Percentiles rank a stretch among this genome's conserved stretches.
phyloP scores from a whole-genome alignment of 2,329 filamentous ascomycete genomes.

The Plenodomus tracheiphilus region DNA sequence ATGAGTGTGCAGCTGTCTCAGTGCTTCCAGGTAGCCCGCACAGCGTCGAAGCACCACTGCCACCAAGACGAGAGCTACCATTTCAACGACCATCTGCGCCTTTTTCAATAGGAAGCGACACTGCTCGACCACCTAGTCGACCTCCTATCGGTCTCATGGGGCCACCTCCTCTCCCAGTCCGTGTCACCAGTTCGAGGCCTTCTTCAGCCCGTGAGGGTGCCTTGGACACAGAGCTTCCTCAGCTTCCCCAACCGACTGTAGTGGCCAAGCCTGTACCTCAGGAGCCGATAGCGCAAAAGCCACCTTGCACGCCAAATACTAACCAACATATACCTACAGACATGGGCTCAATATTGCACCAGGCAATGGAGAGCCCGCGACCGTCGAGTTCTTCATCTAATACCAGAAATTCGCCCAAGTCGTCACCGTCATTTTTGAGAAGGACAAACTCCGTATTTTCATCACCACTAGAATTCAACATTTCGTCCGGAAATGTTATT shows the following conservation, averaged over 20 bases:
- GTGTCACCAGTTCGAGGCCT: slow-evolving; percentile 20
- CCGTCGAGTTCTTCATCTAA: slow-evolving; percentile 10
- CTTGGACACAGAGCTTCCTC: slow-evolving; percentile 34
- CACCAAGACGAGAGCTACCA: slow-evolving; percentile 46
- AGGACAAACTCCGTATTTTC: slow-evolving; percentile 15
- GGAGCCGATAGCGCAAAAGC: slow-evolving; percentile 5
- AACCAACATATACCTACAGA: neutral
- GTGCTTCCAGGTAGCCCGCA: slow-evolving; percentile 19
- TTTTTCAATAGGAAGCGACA: slow-evolving; percentile 30
- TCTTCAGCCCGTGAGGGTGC: slow-evolving; percentile 17
- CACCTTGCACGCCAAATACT: slow-evolving; percentile 9
- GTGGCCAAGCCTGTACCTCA: slow-evolving; percentile 10
- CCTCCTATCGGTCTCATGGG: slow-evolving; percentile 29
- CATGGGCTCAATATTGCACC: slow-evolving; percentile 3
- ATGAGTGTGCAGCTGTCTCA: slow-evolving; percentile 21
- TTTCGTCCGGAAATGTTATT: neutral
- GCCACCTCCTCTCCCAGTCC: slow-evolving; percentile 39
- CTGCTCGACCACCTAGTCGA: slow-evolving; percentile 22
- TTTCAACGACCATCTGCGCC: slow-evolving; percentile 41
- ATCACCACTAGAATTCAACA: slow-evolving; percentile 11
- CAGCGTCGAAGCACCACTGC: slow-evolving; percentile 26
- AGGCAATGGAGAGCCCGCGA: slow-evolving; percentile 9
- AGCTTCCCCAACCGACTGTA: slow-evolving; percentile 42
- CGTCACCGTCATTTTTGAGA: slow-evolving; percentile 9
- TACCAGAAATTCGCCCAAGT: neutral